phyloP scores from a whole-genome alignment of 169 alveolate genomes.

The Plasmodium gonderi region DNA sequence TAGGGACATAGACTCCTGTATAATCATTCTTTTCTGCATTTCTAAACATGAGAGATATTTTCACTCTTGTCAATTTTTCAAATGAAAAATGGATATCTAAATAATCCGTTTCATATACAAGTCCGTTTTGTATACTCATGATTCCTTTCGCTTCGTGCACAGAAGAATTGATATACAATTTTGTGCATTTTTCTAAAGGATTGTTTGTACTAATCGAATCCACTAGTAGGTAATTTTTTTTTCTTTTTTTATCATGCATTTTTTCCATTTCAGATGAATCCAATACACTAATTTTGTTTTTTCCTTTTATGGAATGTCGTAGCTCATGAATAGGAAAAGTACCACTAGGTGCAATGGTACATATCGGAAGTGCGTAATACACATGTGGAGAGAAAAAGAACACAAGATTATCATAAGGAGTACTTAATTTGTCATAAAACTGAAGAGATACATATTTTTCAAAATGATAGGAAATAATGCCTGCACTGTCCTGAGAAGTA shows the following conservation, averaged over 20 bases:
- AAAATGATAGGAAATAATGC: neutral
- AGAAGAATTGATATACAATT: conserved; percentile 29
- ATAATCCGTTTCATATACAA: conserved; percentile 8
- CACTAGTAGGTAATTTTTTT: neutral
- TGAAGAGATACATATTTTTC: conserved; percentile 17
- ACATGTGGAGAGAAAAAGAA: conserved; percentile 14
- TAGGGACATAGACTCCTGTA: neutral
- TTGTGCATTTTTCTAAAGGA: neutral
- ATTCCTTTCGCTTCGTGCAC: neutral
- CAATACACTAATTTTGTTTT: neutral
- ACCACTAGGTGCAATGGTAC: neutral
- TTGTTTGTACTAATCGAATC: neutral
- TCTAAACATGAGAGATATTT: neutral
- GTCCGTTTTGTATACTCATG: neutral
- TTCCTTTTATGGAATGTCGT: conserved; percentile 2
- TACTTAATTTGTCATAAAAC: conserved; percentile 18
- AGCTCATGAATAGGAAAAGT: neutral
- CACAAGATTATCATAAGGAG: neutral
- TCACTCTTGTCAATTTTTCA: conserved; percentile 10
- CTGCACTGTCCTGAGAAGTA: conserved; percentile 7
- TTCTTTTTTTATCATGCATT: neutral
- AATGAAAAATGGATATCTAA: neutral
- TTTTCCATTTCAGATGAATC: neutral
- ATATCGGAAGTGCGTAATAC: conserved; percentile 30
- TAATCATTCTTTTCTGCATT: neutral